Conservation (phyloP, 2,329 filamentous ascomycete genomes). For the Cytospora paraplurivora region DNA sequence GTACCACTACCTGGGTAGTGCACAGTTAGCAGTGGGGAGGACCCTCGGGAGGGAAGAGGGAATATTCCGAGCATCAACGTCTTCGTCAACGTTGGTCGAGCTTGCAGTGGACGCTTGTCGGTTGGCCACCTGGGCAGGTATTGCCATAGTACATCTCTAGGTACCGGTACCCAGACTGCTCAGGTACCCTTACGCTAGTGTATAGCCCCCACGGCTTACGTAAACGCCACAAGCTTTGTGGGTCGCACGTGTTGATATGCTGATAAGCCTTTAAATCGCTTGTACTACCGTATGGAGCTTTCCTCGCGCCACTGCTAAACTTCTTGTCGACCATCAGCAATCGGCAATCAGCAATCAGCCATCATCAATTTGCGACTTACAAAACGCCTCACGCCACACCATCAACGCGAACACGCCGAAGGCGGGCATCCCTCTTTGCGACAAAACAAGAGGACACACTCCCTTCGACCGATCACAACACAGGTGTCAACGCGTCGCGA, state of each 20-base stretch:
- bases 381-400: neutral
- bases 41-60: too few species aligned
- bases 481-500: neutral
- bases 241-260: slow-evolving; percentile 45
- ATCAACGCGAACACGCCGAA: neutral
- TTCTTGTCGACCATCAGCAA: neutral
- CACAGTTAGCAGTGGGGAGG: too few species aligned
- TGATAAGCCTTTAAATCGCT: neutral
- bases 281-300: neutral
- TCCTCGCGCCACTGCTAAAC: neutral
- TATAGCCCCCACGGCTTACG: too few species aligned
- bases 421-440: neutral
- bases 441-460: neutral
- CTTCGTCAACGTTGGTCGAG: too few species aligned
- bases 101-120: too few species aligned
- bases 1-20: too few species aligned
- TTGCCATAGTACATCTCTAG: too few species aligned
- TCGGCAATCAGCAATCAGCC: neutral
- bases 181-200: too few species aligned
- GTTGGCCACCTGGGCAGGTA: too few species aligned
- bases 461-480: neutral
- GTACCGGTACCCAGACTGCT: too few species aligned
- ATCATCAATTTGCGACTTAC: neutral
- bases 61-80: too few species aligned
- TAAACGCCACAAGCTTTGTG: slow-evolving; percentile 23